Conservation (phyloP, 345 rosid species). For the Hypericum androsaemum region DNA sequence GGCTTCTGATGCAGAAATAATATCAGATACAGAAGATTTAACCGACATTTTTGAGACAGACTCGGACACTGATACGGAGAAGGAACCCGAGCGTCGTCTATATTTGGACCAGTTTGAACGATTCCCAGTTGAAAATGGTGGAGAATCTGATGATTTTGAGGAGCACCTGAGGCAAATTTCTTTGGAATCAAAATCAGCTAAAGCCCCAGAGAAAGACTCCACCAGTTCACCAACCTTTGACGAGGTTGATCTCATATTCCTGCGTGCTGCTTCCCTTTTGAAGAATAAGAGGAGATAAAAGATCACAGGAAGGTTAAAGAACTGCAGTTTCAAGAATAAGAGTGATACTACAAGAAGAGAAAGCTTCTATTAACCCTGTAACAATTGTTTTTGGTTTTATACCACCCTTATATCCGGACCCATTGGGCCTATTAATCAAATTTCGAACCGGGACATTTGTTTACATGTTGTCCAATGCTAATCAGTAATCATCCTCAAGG, state of each 20-base stretch:
- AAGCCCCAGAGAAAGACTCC: conserved; percentile 18
- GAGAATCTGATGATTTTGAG: conserved; percentile 44
- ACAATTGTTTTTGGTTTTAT: no score
- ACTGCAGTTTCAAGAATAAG: no score
- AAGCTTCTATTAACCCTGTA: no score
- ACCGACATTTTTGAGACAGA: conserved; percentile 86
- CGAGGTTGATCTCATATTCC: conserved; percentile 75
- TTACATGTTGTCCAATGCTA: no score
- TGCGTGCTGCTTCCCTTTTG: conserved; percentile 66
- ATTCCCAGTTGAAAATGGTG: conserved; percentile 35
- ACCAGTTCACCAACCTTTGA: conserved; percentile 46
- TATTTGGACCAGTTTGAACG: conserved; percentile 66
- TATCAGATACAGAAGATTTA: conserved; percentile 63
- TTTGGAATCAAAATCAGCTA: conserved; percentile 15
- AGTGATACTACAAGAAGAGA: no score
- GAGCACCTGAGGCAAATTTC: conserved; percentile 40
- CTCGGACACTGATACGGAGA: conserved; percentile 44
- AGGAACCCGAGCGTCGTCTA: conserved; percentile 37
- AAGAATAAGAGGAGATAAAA: conserved; percentile 43
- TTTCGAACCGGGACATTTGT: no score
- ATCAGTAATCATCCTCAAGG: no score
- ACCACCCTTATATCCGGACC: no score
- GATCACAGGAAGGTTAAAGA: no score
- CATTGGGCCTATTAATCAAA: no score
- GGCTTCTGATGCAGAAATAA: conserved; percentile 25